Conservation (phyloP, 345 rosid species). For the Raphanus sativus region DNA sequence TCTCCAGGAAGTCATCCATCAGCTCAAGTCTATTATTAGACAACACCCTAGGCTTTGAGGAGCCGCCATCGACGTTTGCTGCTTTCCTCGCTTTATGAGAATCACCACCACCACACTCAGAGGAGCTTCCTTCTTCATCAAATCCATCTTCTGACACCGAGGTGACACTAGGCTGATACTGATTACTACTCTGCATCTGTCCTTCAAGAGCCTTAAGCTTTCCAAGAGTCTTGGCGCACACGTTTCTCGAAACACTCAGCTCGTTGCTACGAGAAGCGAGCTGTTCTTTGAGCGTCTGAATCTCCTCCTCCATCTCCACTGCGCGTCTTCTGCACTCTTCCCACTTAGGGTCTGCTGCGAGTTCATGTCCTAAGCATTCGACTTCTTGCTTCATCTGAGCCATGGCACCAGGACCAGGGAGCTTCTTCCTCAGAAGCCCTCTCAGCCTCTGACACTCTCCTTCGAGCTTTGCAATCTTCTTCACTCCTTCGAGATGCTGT, state of each 20-base stretch:
- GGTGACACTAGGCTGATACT: constrained; percentile 55
- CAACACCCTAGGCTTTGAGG: constrained; percentile 35
- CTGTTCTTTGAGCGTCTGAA: constrained; percentile 71
- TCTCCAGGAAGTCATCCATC: constrained; percentile 88
- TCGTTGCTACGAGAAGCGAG: constrained; percentile 57
- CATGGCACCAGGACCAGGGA: constrained; percentile 92
- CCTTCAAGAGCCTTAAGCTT: constrained; percentile 67
- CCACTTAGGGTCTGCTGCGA: constrained; percentile 43
- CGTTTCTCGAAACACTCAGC: constrained; percentile 59
- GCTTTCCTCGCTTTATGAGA: constrained; percentile 34
- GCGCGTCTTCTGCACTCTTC: constrained; percentile 47
- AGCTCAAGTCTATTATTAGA: constrained; percentile 47
- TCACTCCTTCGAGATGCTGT: constrained; percentile 63
- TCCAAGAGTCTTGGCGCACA: constrained; percentile 57
- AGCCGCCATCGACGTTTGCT: constrained; percentile 40
- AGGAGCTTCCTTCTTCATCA: constrained; percentile 61
- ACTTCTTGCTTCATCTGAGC: constrained; percentile 87
- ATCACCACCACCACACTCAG: constrained; percentile 36
- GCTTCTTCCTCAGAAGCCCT: constrained; percentile 66
- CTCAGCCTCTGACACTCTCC: constrained; percentile 86
- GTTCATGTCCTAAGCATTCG: constrained; percentile 52
- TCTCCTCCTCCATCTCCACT: constrained; percentile 70
- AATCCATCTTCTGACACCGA: constrained; percentile 74
- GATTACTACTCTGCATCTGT: constrained; percentile 33
- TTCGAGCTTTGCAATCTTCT: constrained; percentile 72